Conservation (phyloP, 331 rosid species). For the Cucumis variabilis region DNA sequence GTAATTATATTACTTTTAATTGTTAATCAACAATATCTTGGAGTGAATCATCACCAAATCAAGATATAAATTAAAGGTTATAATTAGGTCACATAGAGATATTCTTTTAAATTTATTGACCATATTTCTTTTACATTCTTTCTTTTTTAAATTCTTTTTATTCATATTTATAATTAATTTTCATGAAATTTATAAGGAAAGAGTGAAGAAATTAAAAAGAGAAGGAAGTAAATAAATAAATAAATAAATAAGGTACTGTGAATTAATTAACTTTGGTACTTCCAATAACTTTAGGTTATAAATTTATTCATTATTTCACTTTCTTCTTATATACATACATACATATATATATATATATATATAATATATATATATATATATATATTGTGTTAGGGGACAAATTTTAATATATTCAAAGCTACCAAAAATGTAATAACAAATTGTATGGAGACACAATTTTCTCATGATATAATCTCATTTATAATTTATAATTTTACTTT, state of each 20-base stretch:
- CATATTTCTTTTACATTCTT: not conserved
- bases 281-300: not conserved
- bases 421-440: not conserved
- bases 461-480: not conserved
- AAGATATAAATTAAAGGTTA: not conserved
- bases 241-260: not conserved
- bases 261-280: not conserved
- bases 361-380: no score
- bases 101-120: conserved; percentile 6
- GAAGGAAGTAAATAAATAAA: not conserved
- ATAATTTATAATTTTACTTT: not conserved
- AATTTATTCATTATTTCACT: no score
- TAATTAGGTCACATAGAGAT: not conserved
- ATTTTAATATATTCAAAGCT: not conserved
- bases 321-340: no score
- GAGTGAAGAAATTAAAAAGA: not conserved
- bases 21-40: not conserved
- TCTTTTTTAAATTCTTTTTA: not conserved
- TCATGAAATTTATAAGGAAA: not conserved
- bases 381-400: not conserved
- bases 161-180: not conserved
- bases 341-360: no score
- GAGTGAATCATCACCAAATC: not conserved
- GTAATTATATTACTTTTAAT: no score
- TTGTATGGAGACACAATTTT: not conserved